Conservation (phyloP, 2,329 filamentous ascomycete species). For the Endoconidiophora laricicola region DNA sequence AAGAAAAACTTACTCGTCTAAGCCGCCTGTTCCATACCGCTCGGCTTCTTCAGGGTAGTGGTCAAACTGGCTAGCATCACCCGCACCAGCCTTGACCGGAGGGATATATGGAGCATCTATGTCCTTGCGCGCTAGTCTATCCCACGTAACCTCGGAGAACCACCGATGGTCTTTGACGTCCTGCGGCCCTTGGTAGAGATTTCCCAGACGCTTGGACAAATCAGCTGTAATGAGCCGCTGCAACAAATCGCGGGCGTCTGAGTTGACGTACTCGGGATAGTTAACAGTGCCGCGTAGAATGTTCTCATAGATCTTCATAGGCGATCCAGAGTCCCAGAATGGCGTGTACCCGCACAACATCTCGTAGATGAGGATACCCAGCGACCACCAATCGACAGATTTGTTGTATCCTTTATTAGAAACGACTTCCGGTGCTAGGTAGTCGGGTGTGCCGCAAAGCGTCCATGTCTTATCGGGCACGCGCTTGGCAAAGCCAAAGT, state of each 20-base stretch:
- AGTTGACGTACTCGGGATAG: slow-evolving; percentile 89
- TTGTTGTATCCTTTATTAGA: slow-evolving; percentile 99
- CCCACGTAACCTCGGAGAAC: slow-evolving; percentile 98
- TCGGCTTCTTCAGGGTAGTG: slow-evolving; percentile 96
- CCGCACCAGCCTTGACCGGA: slow-evolving; percentile 80
- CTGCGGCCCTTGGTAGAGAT: slow-evolving; percentile 74
- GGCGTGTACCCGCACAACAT: slow-evolving; percentile 98
- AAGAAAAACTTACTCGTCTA: slow-evolving; percentile 60
- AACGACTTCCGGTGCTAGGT: slow-evolving; percentile 94
- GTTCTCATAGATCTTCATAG: slow-evolving; percentile 99
- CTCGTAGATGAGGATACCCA: slow-evolving; percentile 96
- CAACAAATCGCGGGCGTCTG: slow-evolving; percentile 82
- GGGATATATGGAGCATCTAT: slow-evolving; percentile 97
- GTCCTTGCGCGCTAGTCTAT: slow-evolving; percentile 81
- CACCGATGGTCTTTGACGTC: slow-evolving; percentile 93
- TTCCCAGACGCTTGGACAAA: slow-evolving; percentile 85
- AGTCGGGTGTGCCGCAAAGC: slow-evolving; percentile 91
- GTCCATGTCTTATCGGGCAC: slow-evolving; percentile 99
- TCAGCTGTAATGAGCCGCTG: slow-evolving; percentile 88
- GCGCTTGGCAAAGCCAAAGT: slow-evolving; percentile 97
- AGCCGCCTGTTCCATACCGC: slow-evolving; percentile 57
- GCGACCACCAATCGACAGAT: slow-evolving; percentile 98
- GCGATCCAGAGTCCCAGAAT: slow-evolving; percentile 95
- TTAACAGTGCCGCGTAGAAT: slow-evolving; percentile 92
- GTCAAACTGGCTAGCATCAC: slow-evolving; percentile 94